These are phyloP conservation scores for Urochloa ruziziensis DNA, from an alignment of 176 grass and related monocot species.

Conservation along the genomic window DNA sequence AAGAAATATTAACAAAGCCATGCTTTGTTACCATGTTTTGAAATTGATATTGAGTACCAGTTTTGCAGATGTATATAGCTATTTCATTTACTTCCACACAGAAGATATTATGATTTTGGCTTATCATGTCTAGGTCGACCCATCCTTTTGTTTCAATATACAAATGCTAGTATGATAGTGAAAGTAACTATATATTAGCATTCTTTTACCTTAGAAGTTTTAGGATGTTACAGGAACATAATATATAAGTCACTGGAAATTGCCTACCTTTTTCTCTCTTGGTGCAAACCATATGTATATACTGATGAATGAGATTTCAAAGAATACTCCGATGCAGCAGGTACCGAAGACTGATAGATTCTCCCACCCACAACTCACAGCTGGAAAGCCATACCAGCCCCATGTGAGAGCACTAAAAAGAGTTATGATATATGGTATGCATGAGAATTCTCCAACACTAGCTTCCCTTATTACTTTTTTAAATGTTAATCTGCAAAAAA, in stretches of 20 bases:
- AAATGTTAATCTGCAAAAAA: slow-evolving; percentile 64
- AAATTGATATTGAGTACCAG: too few relatives aligned
- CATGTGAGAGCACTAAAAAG: slow-evolving; percentile 57
- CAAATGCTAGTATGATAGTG: background rate
- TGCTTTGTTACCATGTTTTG: too few relatives aligned
- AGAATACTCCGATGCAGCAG: slow-evolving; percentile 46
- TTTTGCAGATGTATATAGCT: too few relatives aligned
- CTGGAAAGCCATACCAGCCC: slow-evolving; percentile 66
- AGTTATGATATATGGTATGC: slow-evolving; percentile 62
- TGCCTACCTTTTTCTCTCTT: slow-evolving; percentile 51
- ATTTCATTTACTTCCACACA: too few relatives aligned
- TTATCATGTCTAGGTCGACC: too few relatives aligned
- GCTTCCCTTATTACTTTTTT: slow-evolving; percentile 62
- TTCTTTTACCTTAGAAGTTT: background rate
- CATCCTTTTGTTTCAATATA: background rate
- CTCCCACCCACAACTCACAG: slow-evolving; percentile 69
- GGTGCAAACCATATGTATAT: slow-evolving; percentile 76
- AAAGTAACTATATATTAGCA: background rate
- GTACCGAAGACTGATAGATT: slow-evolving; percentile 52
- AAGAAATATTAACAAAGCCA: too few relatives aligned
- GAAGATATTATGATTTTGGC: too few relatives aligned
- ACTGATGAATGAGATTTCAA: slow-evolving; percentile 56
- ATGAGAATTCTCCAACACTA: slow-evolving; percentile 68
- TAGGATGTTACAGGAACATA: background rate
- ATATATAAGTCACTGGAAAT: too few relatives aligned